phyloP scores from a whole-genome alignment of 2,329 filamentous ascomycete species.

The Sclerotinia minor region DNA sequence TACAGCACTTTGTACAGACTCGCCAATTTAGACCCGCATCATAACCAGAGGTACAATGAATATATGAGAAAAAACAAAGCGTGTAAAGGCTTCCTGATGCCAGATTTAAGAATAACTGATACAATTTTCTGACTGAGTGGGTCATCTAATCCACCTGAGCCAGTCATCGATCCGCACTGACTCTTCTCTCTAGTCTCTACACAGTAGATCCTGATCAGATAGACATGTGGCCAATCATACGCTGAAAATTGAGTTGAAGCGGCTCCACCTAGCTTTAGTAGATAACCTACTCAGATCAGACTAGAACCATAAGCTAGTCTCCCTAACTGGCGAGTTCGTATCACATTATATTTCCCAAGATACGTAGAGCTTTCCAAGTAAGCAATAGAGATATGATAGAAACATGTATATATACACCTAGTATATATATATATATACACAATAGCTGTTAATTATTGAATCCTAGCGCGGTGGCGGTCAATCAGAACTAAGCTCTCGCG shows the following conservation, averaged over 20 bases:
- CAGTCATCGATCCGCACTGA: background rate
- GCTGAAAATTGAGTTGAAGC: too few species aligned
- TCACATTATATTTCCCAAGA: too few species aligned
- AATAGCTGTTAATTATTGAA: too few species aligned
- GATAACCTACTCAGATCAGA: too few species aligned
- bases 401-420: background rate
- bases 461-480: background rate
- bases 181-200: too few species aligned
- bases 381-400: background rate
- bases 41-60: background rate
- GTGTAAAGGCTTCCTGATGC: background rate
- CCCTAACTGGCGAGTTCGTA: too few species aligned
- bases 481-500: background rate
- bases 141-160: constrained; percentile 1
- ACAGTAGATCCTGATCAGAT: too few species aligned
- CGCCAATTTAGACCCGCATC: constrained; percentile 7
- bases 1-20: constrained; percentile 16
- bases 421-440: background rate
- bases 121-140: constrained; percentile 2
- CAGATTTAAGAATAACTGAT: background rate
- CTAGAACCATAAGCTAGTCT: too few species aligned
- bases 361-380: too few species aligned
- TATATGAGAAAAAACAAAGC: background rate
- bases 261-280: too few species aligned
- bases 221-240: too few species aligned